Base-by-base conservation (phyloP, 202 grass and related monocot species). In the Miscanthus sacchariflorus region DNA sequence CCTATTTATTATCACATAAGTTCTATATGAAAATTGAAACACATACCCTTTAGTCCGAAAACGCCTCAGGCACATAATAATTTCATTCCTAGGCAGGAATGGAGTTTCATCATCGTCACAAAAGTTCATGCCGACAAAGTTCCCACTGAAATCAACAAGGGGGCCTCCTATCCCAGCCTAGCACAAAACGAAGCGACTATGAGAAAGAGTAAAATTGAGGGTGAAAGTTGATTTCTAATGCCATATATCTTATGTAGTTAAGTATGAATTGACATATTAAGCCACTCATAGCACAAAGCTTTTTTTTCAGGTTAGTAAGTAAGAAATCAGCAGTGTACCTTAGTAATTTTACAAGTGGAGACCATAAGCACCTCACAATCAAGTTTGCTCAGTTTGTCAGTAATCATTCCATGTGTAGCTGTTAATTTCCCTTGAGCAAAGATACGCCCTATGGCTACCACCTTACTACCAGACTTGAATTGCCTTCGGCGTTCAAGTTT, bases 71-170 rank as follows among this genome's bases (percentile, higher is more conserved):
- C 68, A 68, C 68, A 77, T 68, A 33, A 80, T 68, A 65, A 87
- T 80, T 73, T 48, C 43, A 80, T 80, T 72, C 56, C 66, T 71
- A n/a, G 84, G 84, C 13, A 80, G 6, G 52, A 87, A 80, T 65
- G 85, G 77, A 87, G 85, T 87, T 72, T 87, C 42, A 65, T 14
- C 77, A 3, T 38, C 40, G 0, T 24, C 85, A 65, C 74, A 73
- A 80, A 80, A 80, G 18, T 80, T 87, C 85, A 80, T 80, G 68
- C 85, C 77, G 8, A 73, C 13, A 59, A 87, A 87, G 77, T 80
- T 35, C 28, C 84, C 76, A 65, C 44, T 70, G 56, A 86, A 80
- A 86, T 80, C 68, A 86, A 86, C 38, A 64, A 86, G 45, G 11
- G 84, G 39, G 12, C 76, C 68, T 48, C 76, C 84, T 64, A 80